These are phyloP conservation scores for Tylopilus subfusipes DNA, from an alignment of 768 basidiomycete species.

Conservation along the genomic window DNA sequence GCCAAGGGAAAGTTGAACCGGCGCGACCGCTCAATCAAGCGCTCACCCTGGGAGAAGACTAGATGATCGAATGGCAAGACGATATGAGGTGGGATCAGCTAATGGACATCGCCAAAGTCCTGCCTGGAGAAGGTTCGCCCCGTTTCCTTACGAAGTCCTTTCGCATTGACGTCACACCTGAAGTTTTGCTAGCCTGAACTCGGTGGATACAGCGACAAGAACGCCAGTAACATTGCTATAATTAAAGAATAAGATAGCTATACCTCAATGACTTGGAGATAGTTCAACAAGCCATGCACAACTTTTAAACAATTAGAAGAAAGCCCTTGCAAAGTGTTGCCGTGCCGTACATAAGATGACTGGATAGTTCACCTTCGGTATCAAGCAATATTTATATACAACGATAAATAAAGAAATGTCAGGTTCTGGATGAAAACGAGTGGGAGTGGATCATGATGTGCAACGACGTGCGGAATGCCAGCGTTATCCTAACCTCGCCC, in stretches of 20 bases:
- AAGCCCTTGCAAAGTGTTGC: background rate
- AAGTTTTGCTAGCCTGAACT: background rate
- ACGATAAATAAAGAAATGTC: background rate
- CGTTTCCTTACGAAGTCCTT: too few relatives aligned
- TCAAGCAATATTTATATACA: background rate
- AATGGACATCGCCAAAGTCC: slow-evolving; percentile 36
- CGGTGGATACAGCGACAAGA: background rate
- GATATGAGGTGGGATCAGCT: slow-evolving; percentile 54
- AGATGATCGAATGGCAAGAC: slow-evolving; percentile 49
- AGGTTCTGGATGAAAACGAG: background rate
- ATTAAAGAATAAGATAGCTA: slow-evolving; percentile 7
- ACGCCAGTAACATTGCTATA: slow-evolving; percentile 1
- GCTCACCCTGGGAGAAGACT: slow-evolving; percentile 50
- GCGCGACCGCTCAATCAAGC: slow-evolving; percentile 37
- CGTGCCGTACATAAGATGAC: background rate
- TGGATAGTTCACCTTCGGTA: background rate
- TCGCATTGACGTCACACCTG: too few relatives aligned
- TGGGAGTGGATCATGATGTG: background rate
- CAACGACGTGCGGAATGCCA: background rate
- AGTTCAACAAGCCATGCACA: background rate
- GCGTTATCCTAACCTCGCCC: background rate
- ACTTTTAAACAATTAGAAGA: background rate
- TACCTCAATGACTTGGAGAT: background rate
- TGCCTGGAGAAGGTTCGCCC: slow-evolving; percentile 22
- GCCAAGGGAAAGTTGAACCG: slow-evolving; percentile 27